Evolutionary conservation across 2,329 filamentous ascomycete genomes (phyloP), one percentile per base, ranked within the genome.

Genomic region (Hymenoscyphus repandus): DNA sequence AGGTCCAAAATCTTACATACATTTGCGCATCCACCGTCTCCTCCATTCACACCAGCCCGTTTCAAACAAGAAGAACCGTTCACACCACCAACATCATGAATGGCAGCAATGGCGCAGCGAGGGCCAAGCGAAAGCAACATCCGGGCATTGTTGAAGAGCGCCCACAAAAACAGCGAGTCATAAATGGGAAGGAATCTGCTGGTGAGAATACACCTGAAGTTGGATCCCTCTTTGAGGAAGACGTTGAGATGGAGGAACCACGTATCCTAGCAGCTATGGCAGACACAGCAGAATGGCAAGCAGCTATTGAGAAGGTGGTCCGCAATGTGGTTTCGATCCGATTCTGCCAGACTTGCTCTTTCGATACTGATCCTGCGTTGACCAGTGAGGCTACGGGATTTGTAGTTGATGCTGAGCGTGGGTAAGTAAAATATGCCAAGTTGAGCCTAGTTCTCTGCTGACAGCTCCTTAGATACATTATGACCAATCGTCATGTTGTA

Each of bases 241-340:
- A 70, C 0, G 58, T 73, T 13, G 61, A 62, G 13, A 51, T 60
- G 42, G 68, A 70, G 45, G 58, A 68, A 12, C 66, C 58, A 39
- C 54, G 66, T 52, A 7, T 72, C 50, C 13, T 36, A 7, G 67
- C 72, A 54, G 68, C 69, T 52, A 64, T 76, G 59, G 74, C 65
- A 48, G 74, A 74, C 56, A 88, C 85, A 2, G 83, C 83, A 20
- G 91, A 95, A 72, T 99, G 93, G 93, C 92, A 97, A 70, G 87
- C 85, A 45, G 96, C 91, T 0, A 95, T 97, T 54, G 91, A 96
- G 70, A 86, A 83, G 55, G 93, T 99, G 2, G 91, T 99, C 48
- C 85, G 86, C 67, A 96, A 91, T 61, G 93, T 97, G 15, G 93
- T 99, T 45, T 96, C 92, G n/a, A 97, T 99, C 64, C 88, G 95